phyloP scores from a whole-genome alignment of 805 yeast genomes.

The Candida odintsovae region DNA sequence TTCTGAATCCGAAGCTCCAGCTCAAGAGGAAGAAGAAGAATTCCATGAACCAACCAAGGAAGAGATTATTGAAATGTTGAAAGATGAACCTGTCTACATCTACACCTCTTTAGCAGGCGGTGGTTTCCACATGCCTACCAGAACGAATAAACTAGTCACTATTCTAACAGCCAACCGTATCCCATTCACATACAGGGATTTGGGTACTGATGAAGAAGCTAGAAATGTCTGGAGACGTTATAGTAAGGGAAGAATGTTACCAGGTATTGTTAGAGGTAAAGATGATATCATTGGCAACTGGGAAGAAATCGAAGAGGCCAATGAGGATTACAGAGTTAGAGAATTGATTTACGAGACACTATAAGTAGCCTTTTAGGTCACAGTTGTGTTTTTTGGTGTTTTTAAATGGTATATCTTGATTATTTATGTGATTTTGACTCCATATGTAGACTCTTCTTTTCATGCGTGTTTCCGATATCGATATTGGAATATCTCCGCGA shows the following conservation, averaged over 20 bases:
- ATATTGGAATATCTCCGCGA: neutral
- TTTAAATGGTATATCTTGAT: neutral
- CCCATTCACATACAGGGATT: conserved; percentile 62
- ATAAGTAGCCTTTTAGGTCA: conserved; percentile 17
- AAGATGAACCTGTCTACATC: conserved; percentile 59
- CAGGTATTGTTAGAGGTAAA: conserved; percentile 79
- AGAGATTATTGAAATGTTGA: conserved; percentile 23
- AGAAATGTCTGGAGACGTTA: conserved; percentile 77
- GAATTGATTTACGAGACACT: conserved; percentile 62
- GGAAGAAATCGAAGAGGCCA: conserved; percentile 81
- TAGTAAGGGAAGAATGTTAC: conserved; percentile 66
- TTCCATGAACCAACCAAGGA: conserved; percentile 24
- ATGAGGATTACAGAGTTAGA: conserved; percentile 66
- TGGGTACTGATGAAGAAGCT: conserved; percentile 86
- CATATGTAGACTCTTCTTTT: neutral
- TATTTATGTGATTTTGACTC: neutral
- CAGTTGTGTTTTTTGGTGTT: neutral
- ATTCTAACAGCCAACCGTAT: conserved; percentile 72
- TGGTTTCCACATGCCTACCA: conserved; percentile 70
- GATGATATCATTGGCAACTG: conserved; percentile 82
- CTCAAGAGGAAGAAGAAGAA: conserved; percentile 14
- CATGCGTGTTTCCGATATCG: too few species aligned
- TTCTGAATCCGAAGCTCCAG: neutral
- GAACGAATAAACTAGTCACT: conserved; percentile 71
- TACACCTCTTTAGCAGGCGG: conserved; percentile 85